A percentile compares a stretch with the other conserved stretches of the same genome.
phyloP scores from a whole-genome alignment of 257 asterid species.

The Dorcoceras hygrometricum region DNA sequence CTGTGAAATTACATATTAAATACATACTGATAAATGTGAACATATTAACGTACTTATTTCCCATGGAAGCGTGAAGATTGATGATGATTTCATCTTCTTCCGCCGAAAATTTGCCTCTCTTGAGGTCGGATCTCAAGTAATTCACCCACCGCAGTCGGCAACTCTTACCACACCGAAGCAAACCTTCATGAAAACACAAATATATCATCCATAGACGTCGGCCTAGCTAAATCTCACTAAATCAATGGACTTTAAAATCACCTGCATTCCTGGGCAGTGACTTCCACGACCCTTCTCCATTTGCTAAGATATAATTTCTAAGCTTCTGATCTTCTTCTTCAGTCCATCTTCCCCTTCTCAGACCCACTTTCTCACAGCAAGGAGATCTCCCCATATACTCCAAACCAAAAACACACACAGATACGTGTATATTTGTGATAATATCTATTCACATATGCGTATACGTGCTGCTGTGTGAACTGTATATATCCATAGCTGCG shows the following conservation, averaged over 20 bases:
- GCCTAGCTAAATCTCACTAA: too few species aligned
- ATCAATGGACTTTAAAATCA: too few species aligned
- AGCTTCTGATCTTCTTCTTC: background rate
- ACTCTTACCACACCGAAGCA: slow-evolving; percentile 85
- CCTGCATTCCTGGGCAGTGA: background rate
- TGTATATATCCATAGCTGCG: background rate
- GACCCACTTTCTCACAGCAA: background rate
- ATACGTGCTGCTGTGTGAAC: background rate
- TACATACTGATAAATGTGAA: too few species aligned
- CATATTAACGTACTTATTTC: slow-evolving; percentile 77
- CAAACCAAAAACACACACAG: background rate
- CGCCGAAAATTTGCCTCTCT: slow-evolving; percentile 73
- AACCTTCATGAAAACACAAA: slow-evolving; percentile 34
- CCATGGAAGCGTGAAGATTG: slow-evolving; percentile 67
- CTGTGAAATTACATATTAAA: too few species aligned
- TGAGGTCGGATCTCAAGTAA: slow-evolving; percentile 72
- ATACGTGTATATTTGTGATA: background rate
- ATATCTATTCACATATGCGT: too few species aligned
- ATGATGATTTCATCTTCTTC: slow-evolving; percentile 63
- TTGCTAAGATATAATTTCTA: background rate
- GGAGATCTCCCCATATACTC: background rate
- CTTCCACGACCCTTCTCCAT: background rate
- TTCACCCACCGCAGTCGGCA: slow-evolving; percentile 89
- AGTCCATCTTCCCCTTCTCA: background rate
- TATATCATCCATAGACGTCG: too few species aligned